Evolutionary conservation across 2,329 filamentous ascomycete genomes (phyloP), one percentile per base, ranked within the genome.

Genomic region (Allantophomopsis cytisporea): DNA sequence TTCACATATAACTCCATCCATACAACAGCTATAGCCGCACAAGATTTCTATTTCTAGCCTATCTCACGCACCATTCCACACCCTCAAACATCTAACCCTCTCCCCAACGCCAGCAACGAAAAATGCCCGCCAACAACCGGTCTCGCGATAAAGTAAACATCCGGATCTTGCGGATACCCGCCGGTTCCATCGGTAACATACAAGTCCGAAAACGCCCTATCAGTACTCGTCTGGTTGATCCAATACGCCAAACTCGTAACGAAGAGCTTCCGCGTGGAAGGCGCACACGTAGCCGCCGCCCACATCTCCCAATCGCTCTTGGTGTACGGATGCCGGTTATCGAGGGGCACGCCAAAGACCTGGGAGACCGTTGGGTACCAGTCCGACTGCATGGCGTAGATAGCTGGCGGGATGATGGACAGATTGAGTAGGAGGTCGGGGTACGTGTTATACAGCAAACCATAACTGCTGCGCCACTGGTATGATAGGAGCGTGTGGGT

Each of bases 381-480:
- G 33, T 65, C 58, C 1, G 71, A 76, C 50, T 82, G 76, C 28
- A 68, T 66, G 38, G 66, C 66, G 61, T 81, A 82, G 52, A 81
- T 66, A 48, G 66, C 63, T 39, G 68, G 62, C 2, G 76, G 74
- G 38, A 82, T 74, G 56, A 80, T 31, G 35, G 14, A 49, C 41
- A 81, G 81, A 58, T 77, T 80, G 20, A 81, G 66, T 35, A 80
- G 60, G 6, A 73, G 71, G 53, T 87, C 82, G 17, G 81, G 80
- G 57, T 80, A 89, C 11, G 87, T 67, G 47, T 83, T 85, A 59
- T 88, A 88, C 16, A 87, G 66, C 0, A 81, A 86, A 6, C 83
- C 86, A 82, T 83, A 88, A 38, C 80, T 84, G 12, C 82, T 82
- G 47, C 82, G 81, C 81, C 82, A 87, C 45, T 83, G 71, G 54